Percentiles rank a stretch among this genome's conserved stretches.
Conservation (phyloP, 352 stramenopile genomes). For the Pythium dissimile region DNA sequence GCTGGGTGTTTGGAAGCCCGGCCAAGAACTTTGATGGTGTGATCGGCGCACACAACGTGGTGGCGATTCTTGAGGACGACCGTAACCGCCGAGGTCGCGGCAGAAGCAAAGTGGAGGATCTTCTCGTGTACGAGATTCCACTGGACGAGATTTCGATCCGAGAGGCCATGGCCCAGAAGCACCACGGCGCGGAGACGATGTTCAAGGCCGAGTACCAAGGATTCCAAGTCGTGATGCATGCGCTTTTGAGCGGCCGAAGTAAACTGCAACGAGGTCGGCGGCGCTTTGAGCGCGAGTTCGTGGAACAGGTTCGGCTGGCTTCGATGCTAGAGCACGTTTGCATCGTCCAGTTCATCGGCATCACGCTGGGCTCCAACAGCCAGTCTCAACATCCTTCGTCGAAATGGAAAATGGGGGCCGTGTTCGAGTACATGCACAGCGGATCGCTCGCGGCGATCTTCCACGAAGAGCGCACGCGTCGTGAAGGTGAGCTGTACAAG, state of each 20-base stretch:
- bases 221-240: slow-evolving; percentile 65
- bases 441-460: slow-evolving; percentile 63
- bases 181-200: slow-evolving; percentile 23
- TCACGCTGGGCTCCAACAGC: slow-evolving; percentile 56
- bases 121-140: slow-evolving; percentile 75
- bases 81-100: slow-evolving; percentile 34
- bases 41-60: slow-evolving; percentile 31
- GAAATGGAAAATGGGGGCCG: slow-evolving; percentile 59
- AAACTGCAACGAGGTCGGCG: slow-evolving; percentile 35
- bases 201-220: slow-evolving; percentile 68
- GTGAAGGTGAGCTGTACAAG: slow-evolving; percentile 53
- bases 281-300: slow-evolving; percentile 46
- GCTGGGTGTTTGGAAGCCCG: slow-evolving; percentile 53
- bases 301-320: slow-evolving; percentile 67
- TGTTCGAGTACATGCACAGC: slow-evolving; percentile 77
- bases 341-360: slow-evolving; percentile 76
- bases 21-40: background rate
- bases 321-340: slow-evolving; percentile 55
- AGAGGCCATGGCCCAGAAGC: slow-evolving; percentile 21
- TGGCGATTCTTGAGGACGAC: slow-evolving; percentile 66
- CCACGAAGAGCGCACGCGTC: slow-evolving; percentile 44
- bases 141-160: slow-evolving; percentile 60
- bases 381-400: slow-evolving; percentile 25
- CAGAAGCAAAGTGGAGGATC: slow-evolving; percentile 55
- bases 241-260: slow-evolving; percentile 31